Percentiles rank a stretch among this genome's conserved stretches.
Conservation (phyloP, 441 rosid species). For the Gossypium trilobum region DNA sequence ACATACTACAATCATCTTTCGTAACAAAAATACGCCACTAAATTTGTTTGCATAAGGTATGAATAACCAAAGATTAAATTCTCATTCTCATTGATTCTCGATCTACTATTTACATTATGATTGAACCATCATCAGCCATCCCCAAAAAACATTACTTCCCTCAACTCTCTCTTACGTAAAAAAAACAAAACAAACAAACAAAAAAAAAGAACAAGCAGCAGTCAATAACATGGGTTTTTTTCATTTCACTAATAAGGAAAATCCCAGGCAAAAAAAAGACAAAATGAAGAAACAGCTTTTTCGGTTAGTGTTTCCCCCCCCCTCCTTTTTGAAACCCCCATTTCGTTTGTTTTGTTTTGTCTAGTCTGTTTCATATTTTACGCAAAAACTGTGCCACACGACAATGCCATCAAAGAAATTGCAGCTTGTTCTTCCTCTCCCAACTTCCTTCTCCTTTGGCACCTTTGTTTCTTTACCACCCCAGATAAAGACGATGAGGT, state of each 20-base stretch:
- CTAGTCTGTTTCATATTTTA: background rate
- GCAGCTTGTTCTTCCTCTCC: slow-evolving; percentile 85
- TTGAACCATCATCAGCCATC: background rate
- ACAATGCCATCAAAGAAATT: slow-evolving; percentile 58
- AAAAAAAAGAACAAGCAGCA: background rate
- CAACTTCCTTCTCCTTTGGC: slow-evolving; percentile 47
- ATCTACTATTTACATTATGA: slow-evolving; percentile 9
- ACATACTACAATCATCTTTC: too few relatives aligned
- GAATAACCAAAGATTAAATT: background rate
- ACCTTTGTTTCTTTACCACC: slow-evolving; percentile 48
- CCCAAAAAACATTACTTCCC: background rate
- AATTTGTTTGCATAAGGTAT: background rate
- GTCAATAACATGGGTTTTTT: background rate
- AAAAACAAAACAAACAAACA: too few relatives aligned
- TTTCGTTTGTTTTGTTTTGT: too few relatives aligned
- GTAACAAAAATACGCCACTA: too few relatives aligned
- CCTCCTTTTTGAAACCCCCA: too few relatives aligned
- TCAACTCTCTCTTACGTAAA: background rate
- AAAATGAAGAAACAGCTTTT: background rate
- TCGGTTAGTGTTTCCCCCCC: too few relatives aligned
- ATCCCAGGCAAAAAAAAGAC: background rate
- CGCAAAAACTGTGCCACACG: slow-evolving; percentile 56
- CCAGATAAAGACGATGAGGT: slow-evolving; percentile 20
- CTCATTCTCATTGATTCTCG: slow-evolving; percentile 8
- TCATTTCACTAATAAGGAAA: background rate